Conservation (phyloP, 495 filamentous ascomycete genomes). For the Thozetella sp. region DNA sequence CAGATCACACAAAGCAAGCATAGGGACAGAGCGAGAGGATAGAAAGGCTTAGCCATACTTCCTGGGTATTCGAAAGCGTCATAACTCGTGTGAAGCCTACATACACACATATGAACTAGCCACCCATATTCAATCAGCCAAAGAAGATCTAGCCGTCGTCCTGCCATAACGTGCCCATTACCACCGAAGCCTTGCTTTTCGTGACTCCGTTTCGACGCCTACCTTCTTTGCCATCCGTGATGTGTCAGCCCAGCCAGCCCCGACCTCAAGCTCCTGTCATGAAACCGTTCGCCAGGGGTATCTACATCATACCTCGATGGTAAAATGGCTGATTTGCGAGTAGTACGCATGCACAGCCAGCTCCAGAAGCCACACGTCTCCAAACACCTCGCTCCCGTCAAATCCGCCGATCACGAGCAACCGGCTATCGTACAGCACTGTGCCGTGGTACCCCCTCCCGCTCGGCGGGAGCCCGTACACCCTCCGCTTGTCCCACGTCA, state of each 20-base stretch:
- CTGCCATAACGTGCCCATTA: not conserved
- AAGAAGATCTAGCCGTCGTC: not conserved
- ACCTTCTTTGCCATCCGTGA: too few relatives aligned
- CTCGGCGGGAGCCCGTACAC: slow-evolving; percentile 65
- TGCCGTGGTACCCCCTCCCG: slow-evolving; percentile 64
- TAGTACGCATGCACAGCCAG: slow-evolving; percentile 68
- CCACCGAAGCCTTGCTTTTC: not conserved
- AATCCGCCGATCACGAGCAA: slow-evolving; percentile 64
- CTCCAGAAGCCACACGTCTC: slow-evolving; percentile 64
- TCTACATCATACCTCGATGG: slow-evolving; percentile 65
- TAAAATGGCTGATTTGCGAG: slow-evolving; percentile 69
- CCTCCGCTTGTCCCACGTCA: slow-evolving; percentile 64
- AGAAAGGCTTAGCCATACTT: slow-evolving; percentile 1
- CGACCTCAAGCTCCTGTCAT: too few relatives aligned
- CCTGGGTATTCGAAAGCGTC: slow-evolving; percentile 5
- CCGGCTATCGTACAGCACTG: slow-evolving; percentile 62
- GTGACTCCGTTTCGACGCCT: too few relatives aligned
- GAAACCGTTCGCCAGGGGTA: too few relatives aligned
- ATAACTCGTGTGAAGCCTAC: slow-evolving; percentile 13
- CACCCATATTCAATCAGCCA: slow-evolving; percentile 1
- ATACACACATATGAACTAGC: not conserved
- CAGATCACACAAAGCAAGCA: too few relatives aligned
- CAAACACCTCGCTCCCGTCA: slow-evolving; percentile 64
- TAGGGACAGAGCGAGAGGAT: not conserved
- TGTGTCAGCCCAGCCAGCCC: too few relatives aligned